Percentiles rank a stretch among this genome's conserved stretches.
These are phyloP conservation scores for Coelastrella sp. DNA, from an alignment of 139 green algal species.

Conservation along the genomic window DNA sequence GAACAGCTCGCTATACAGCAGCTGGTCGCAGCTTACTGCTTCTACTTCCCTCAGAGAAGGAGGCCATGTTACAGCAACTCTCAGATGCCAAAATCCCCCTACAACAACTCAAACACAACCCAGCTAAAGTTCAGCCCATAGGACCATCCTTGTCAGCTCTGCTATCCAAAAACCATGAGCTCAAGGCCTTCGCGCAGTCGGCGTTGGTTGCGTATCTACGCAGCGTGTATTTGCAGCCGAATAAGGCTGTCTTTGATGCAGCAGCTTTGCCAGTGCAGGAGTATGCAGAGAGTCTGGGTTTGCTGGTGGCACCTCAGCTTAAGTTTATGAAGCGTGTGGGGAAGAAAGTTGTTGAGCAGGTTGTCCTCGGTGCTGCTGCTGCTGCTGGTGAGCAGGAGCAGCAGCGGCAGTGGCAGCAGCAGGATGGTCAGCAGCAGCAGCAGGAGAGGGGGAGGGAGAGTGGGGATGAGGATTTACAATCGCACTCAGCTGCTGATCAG, in stretches of 20 bases:
- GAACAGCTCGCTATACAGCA: constrained; percentile 68
- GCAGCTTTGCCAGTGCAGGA: constrained; percentile 79
- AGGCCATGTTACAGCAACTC: constrained; percentile 76
- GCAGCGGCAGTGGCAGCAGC: too few relatives aligned
- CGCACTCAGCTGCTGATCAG: constrained; percentile 21
- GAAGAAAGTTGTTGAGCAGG: constrained; percentile 54
- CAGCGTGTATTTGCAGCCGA: constrained; percentile 90
- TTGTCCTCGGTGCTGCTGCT: constrained; percentile 50
- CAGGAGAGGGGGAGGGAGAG: too few relatives aligned
- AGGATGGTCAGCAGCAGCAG: constrained; percentile 4
- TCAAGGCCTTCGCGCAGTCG: constrained; percentile 92
- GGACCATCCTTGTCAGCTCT: constrained; percentile 83
- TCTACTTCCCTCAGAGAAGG: constrained; percentile 79
- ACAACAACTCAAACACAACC: constrained; percentile 86
- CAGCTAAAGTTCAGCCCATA: constrained; percentile 81
- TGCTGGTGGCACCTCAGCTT: constrained; percentile 85
- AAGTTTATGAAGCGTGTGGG: constrained; percentile 78
- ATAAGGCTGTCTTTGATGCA: constrained; percentile 90
- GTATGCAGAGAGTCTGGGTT: constrained; percentile 83
- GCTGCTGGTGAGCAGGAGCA: too few relatives aligned
- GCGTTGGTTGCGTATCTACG: constrained; percentile 91
- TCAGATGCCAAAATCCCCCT: constrained; percentile 86
- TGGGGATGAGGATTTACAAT: background rate
- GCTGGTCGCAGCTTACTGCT: constrained; percentile 85
- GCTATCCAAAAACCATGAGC: constrained; percentile 87